Evolutionary conservation across 2,329 filamentous ascomycete genomes (phyloP).

Genomic region (Fusarium duplospermum): DNA sequence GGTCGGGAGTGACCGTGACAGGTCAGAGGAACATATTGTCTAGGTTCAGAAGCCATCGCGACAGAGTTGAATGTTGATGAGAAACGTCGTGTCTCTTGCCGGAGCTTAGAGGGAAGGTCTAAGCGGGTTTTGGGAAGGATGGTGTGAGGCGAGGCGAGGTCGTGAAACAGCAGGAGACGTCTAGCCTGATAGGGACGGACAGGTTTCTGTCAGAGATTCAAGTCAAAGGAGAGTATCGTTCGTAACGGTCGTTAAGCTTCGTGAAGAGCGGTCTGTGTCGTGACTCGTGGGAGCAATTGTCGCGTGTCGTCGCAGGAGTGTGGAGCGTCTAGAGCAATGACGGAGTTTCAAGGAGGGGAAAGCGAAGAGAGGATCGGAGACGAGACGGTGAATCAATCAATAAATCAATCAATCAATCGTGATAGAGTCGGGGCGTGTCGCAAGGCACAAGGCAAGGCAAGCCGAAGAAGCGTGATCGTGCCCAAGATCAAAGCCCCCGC

Average conservation of each 20-base stretch:
- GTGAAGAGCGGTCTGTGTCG: slow-evolving; percentile 38
- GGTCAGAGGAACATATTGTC: slow-evolving; percentile 85
- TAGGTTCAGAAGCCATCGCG: slow-evolving; percentile 53
- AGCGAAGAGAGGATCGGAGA: slow-evolving; percentile 6
- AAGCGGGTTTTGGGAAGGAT: slow-evolving; percentile 8
- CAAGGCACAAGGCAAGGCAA: slow-evolving; percentile 6
- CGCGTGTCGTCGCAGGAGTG: slow-evolving; percentile 39
- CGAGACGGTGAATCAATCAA: not conserved
- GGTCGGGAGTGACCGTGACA: slow-evolving; percentile 95
- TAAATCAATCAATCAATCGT: slow-evolving; percentile 12
- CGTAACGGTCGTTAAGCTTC: slow-evolving; percentile 46
- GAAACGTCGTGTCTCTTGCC: not conserved
- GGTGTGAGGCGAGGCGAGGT: slow-evolving; percentile 2
- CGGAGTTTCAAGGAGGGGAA: slow-evolving; percentile 17
- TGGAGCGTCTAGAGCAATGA: slow-evolving; percentile 30
- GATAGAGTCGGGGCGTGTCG: slow-evolving; percentile 26
- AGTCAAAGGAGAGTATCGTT: slow-evolving; percentile 28
- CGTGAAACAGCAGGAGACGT: slow-evolving; percentile 2
- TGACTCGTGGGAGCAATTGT: slow-evolving; percentile 35
- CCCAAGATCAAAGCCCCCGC: slow-evolving; percentile 29
- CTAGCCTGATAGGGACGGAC: slow-evolving; percentile 1
- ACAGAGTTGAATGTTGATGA: slow-evolving; percentile 7
- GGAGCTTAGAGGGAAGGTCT: not conserved
- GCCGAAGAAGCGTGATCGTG: slow-evolving; percentile 26
- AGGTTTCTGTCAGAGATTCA: slow-evolving; percentile 4